phyloP scores from a whole-genome alignment of 2,329 filamentous ascomycete genomes.

The Stagonosporopsis vannaccii region DNA sequence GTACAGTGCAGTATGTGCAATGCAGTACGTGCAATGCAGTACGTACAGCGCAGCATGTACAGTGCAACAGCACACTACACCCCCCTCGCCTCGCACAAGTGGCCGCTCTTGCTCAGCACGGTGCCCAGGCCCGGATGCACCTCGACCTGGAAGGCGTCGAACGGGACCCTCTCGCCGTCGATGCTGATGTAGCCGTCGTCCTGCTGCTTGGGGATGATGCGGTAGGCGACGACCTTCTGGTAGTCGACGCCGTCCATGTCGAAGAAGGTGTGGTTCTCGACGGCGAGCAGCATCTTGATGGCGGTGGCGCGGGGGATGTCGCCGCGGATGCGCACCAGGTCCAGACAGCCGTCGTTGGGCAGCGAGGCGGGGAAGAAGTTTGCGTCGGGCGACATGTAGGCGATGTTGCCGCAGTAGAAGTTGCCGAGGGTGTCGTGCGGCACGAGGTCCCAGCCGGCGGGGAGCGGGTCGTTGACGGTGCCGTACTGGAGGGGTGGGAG shows the following conservation, averaged over 20 bases:
- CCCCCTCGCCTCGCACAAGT: constrained; percentile 70
- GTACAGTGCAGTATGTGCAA: no score
- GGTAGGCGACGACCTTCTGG: constrained; percentile 85
- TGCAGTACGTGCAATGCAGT: no score
- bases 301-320: constrained; percentile 72
- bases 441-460: constrained; percentile 76
- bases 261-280: constrained; percentile 79
- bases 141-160: constrained; percentile 90
- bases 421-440: constrained; percentile 83
- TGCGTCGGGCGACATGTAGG: constrained; percentile 84
- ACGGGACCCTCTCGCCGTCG: constrained; percentile 87
- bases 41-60: no score
- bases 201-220: constrained; percentile 75
- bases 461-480: constrained; percentile 78
- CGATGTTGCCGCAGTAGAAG: constrained; percentile 96
- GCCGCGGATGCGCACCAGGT: constrained; percentile 82
- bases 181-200: constrained; percentile 85
- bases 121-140: constrained; percentile 83
- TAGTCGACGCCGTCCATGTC: constrained; percentile 80
- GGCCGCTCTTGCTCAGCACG: constrained; percentile 77
- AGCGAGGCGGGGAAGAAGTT: constrained; percentile 88
- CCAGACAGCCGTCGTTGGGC: constrained; percentile 83
- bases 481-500: constrained; percentile 81
- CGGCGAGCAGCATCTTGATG: constrained; percentile 72
- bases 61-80: no score